Percentiles rank a stretch among this genome's conserved stretches.
phyloP scores from a whole-genome alignment of 768 basidiomycete genomes.

The Sporobolomyces roseus region DNA sequence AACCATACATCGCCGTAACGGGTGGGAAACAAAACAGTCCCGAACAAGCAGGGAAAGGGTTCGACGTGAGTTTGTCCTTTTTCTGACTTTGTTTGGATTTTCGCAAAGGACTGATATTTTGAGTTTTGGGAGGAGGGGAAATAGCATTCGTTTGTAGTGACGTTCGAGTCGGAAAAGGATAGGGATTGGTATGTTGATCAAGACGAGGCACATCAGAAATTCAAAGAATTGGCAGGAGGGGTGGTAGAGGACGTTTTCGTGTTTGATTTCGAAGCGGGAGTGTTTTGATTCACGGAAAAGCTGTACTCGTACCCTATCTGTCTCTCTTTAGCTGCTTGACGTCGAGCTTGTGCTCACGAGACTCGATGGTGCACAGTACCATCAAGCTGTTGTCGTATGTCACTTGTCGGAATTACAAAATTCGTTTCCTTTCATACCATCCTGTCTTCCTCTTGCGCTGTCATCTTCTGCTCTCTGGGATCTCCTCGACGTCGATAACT shows the following conservation, averaged over 20 bases:
- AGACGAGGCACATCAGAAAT: conserved; percentile 44
- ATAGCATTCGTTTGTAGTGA: conserved; percentile 28
- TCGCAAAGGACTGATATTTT: not conserved
- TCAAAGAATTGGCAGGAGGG: conserved; percentile 41
- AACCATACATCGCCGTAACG: conserved; percentile 43
- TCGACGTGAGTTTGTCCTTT: conserved; percentile 43
- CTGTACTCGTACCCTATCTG: no score
- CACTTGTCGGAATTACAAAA: no score
- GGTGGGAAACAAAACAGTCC: conserved; percentile 45
- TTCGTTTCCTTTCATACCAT: no score
- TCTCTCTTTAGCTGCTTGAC: no score
- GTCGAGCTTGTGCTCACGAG: no score
- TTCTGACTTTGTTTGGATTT: not conserved
- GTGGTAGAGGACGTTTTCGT: conserved; percentile 24
- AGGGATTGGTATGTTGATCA: conserved; percentile 45
- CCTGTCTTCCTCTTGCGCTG: no score
- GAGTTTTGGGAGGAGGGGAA: not conserved
- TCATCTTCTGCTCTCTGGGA: no score
- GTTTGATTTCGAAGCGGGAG: conserved; percentile 31
- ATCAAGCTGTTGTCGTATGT: no score
- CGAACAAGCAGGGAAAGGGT: conserved; percentile 44
- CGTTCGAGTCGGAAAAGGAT: conserved; percentile 36
- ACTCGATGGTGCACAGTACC: no score
- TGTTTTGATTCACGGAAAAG: conserved; percentile 18
- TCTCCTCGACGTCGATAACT: no score